These are phyloP conservation scores for Geranomyces variabilis DNA, from an alignment of 192 early-diverging fungal species.

Conservation along the genomic window DNA sequence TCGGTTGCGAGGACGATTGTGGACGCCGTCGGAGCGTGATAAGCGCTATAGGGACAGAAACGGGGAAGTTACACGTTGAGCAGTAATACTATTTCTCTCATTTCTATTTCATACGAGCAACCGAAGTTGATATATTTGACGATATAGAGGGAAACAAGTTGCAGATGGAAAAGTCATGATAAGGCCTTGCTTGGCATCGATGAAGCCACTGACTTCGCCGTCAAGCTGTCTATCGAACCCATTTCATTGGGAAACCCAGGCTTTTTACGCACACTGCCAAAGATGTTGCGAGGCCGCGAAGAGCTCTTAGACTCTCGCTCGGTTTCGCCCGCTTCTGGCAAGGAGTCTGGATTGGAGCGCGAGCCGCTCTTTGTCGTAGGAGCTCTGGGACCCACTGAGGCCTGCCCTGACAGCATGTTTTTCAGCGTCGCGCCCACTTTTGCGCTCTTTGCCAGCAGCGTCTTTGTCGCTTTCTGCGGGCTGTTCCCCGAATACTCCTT, in stretches of 20 bases:
- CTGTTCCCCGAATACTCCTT: background rate
- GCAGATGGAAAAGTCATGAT: background rate
- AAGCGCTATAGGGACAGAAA: too few relatives aligned
- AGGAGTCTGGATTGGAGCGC: background rate
- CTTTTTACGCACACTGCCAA: too few relatives aligned
- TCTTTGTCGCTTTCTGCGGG: background rate
- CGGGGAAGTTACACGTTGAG: background rate
- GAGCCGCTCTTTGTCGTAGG: background rate
- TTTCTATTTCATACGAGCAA: background rate
- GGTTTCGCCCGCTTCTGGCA: too few relatives aligned
- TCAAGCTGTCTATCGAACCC: too few relatives aligned
- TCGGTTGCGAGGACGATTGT: slow-evolving; percentile 75
- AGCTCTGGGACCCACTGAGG: background rate
- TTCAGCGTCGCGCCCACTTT: slow-evolving; percentile 27
- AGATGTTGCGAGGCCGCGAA: too few relatives aligned
- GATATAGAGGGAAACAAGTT: background rate
- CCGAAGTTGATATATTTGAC: background rate
- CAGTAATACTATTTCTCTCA: background rate
- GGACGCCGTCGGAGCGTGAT: slow-evolving; percentile 60
- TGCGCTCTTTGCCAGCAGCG: background rate
- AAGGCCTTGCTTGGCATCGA: background rate
- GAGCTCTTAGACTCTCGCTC: too few relatives aligned
- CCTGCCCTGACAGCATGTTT: slow-evolving; percentile 13
- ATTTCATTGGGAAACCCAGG: too few relatives aligned
- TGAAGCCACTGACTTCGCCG: too few relatives aligned